A percentile compares a stretch with the other conserved stretches of the same genome.
Evolutionary conservation across 2,329 filamentous ascomycete genomes (phyloP).

Genomic region (Paecilomyces variotii): DNA sequence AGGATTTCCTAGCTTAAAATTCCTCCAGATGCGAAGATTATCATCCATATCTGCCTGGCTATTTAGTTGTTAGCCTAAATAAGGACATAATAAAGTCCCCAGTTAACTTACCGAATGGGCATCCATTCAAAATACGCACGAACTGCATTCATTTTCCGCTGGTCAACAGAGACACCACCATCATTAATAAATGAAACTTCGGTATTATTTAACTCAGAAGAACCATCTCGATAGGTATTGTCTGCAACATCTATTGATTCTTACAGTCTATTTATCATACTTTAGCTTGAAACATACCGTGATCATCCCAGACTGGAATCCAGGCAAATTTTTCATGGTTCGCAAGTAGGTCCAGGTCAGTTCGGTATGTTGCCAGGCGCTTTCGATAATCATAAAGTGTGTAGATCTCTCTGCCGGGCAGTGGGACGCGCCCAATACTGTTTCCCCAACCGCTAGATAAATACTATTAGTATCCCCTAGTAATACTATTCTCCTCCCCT

Average conservation of each 20-base stretch:
- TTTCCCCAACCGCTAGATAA: conserved; percentile 39
- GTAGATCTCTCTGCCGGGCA: conserved; percentile 45
- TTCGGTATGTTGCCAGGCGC: conserved; percentile 51
- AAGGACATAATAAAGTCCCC: neutral
- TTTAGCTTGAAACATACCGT: conserved; percentile 28
- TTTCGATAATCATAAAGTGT: conserved; percentile 47
- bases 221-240: conserved; percentile 59
- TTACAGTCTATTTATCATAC: conserved; percentile 4
- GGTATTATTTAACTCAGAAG: conserved; percentile 55
- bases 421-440: conserved; percentile 44
- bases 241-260: conserved; percentile 47
- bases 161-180: conserved; percentile 56
- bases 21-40: conserved; percentile 60
- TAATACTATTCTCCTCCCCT: no score
- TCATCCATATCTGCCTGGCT: conserved; percentile 60
- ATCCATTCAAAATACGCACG: conserved; percentile 63
- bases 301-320: conserved; percentile 60
- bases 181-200: conserved; percentile 56
- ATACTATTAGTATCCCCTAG: no score
- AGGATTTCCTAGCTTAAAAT: conserved; percentile 57
- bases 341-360: conserved; percentile 51
- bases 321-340: conserved; percentile 52
- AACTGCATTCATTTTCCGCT: conserved; percentile 66
- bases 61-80: conserved; percentile 14
- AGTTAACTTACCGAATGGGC: conserved; percentile 40